A percentile compares a stretch with the other conserved stretches of the same genome.
These are phyloP conservation scores for Acmispon strigosus DNA, from an alignment of 306 rosid species.

Conservation along the genomic window DNA sequence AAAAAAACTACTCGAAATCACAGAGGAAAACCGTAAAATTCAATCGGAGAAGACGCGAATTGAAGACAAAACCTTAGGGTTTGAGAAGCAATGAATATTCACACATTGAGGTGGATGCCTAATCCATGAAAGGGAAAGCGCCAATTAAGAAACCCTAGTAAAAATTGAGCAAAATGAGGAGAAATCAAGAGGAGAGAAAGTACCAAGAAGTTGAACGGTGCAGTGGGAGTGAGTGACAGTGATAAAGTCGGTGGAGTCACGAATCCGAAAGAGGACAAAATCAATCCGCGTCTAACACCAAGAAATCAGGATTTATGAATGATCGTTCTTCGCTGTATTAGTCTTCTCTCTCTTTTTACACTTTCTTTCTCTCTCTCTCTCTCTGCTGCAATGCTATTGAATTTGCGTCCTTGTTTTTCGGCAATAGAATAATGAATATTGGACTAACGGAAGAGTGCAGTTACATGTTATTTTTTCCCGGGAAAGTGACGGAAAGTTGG, in stretches of 20 bases:
- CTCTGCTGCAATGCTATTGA: background rate
- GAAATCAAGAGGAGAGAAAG: background rate
- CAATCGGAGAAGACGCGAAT: no score
- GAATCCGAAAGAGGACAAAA: conserved; percentile 17
- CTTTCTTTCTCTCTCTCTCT: background rate
- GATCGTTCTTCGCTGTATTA: conserved; percentile 12
- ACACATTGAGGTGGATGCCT: background rate
- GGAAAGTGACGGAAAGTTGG: conserved; percentile 25
- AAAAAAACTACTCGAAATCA: background rate
- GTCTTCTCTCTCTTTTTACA: no score
- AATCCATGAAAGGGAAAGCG: background rate
- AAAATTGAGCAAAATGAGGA: conserved; percentile 18
- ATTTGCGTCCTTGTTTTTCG: background rate
- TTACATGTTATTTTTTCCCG: conserved; percentile 17
- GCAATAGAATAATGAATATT: background rate
- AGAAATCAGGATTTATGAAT: conserved; percentile 17
- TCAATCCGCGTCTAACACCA: background rate
- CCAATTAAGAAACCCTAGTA: conserved; percentile 37
- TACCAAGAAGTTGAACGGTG: conserved; percentile 30
- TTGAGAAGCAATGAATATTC: background rate
- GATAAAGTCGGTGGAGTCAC: conserved; percentile 37
- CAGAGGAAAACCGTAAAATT: background rate
- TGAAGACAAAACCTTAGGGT: background rate
- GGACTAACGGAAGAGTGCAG: background rate
- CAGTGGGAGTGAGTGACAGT: background rate